Base-by-base conservation (phyloP, 2,329 filamentous ascomycete species). In the Fusarium temperatum region DNA sequence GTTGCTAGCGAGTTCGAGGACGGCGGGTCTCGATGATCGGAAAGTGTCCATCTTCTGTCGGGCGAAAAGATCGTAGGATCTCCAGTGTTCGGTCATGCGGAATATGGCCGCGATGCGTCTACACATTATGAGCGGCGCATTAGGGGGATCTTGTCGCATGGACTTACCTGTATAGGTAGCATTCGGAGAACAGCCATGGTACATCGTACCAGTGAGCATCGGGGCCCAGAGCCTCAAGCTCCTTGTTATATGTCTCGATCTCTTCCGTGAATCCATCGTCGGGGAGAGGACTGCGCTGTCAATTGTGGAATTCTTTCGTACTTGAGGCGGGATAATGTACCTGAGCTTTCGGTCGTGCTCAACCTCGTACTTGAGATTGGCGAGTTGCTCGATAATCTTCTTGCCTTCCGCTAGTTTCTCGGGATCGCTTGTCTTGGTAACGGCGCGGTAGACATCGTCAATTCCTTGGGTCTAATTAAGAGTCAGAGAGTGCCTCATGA, bases 41-140 rank as follows among this genome's bases (percentile, higher is more conserved):
- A 98, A 98, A 1, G 95, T 97, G 58, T 91, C 91, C 82, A 95
- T 93, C 86, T 98, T 98, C 82, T 98, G 95, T 75, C 92, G 91
- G 51, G 91, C 89, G 78, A 98, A 98, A 72, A 97, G 88, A 82
- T 98, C 96, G 83, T 98, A 97, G 74, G 84, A 86, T 84, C 94
- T 95, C 96, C 96, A 99, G 82, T 95, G 89, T 63, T 88, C 88
- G 24, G 93, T 95, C 24, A 90, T 87, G 26, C 87, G 88, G 85
- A 98, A 98, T 71, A 91, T 89, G 28, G 93, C 93, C 82, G 89
- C 91, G 67, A 98, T 90, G 70, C 96, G 95, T 80, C 95, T 83
- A 24, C 9, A 17, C 39, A 6, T 5, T 24, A n/a, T 59, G 5
- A 67, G 59, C 13, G 22, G 47, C 17, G 53, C 57, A 15, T 5